phyloP scores from a whole-genome alignment of 169 alveolate genomes.

The Plasmodium inui region DNA sequence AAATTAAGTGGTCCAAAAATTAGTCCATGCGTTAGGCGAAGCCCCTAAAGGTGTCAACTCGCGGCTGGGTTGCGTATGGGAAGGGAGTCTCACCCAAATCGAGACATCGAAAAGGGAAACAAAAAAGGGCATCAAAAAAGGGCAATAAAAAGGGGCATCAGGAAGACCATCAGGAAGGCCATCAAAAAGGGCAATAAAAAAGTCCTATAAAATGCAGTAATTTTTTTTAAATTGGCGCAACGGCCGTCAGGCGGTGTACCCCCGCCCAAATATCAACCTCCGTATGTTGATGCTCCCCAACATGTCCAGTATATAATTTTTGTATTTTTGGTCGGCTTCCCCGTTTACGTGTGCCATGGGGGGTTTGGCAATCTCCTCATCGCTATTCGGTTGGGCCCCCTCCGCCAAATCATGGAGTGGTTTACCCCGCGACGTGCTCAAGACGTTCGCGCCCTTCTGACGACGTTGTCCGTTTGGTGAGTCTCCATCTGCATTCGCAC shows the following conservation, averaged over 20 bases:
- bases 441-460: neutral
- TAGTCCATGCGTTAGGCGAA: neutral
- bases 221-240: neutral
- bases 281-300: slow-evolving; percentile 28
- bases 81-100: neutral
- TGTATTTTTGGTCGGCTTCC: slow-evolving; percentile 1
- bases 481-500: neutral
- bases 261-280: slow-evolving; percentile 25
- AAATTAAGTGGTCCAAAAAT: neutral
- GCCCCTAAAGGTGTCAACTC: neutral
- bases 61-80: neutral
- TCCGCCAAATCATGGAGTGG: neutral
- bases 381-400: neutral
- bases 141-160: neutral
- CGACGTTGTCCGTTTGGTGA: neutral
- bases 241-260: slow-evolving; percentile 7
- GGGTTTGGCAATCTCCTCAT: neutral
- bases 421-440: neutral
- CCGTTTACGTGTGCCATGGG: neutral
- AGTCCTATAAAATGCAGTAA: neutral
- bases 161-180: neutral
- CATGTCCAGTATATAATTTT: slow-evolving; percentile 51
- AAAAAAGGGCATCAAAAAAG: neutral
- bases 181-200: neutral
- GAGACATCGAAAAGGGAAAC: neutral